These are phyloP conservation scores for Senna tora DNA, from an alignment of 306 rosid genomes.

Conservation along the genomic window DNA sequence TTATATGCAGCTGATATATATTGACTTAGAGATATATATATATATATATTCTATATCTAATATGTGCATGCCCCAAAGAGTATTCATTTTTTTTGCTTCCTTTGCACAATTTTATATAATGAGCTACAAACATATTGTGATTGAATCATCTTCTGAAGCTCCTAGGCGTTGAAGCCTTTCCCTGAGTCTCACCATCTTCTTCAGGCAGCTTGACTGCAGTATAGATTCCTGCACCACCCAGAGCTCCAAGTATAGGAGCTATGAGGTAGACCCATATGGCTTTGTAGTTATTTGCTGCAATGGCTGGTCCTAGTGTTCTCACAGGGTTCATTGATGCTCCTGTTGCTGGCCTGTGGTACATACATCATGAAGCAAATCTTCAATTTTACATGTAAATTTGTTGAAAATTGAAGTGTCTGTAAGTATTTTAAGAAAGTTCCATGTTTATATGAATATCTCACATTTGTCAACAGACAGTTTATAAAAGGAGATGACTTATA, in stretches of 20 bases:
- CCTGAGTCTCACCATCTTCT: slow-evolving; percentile 45
- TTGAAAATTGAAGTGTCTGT: not conserved
- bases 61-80: slow-evolving; percentile 7
- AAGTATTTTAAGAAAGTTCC: too few relatives aligned
- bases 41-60: slow-evolving; percentile 22
- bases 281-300: slow-evolving; percentile 76
- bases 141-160: slow-evolving; percentile 65
- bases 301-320: slow-evolving; percentile 88
- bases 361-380: not conserved
- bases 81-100: not conserved
- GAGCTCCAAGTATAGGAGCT: slow-evolving; percentile 85
- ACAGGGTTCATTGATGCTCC: slow-evolving; percentile 94
- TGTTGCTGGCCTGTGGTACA: slow-evolving; percentile 59
- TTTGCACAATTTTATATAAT: slow-evolving; percentile 12
- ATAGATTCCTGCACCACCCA: slow-evolving; percentile 78
- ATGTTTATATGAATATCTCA: too few relatives aligned
- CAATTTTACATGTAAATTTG: not conserved
- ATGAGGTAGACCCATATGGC: slow-evolving; percentile 87
- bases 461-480: too few relatives aligned
- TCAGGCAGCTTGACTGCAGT: slow-evolving; percentile 75
- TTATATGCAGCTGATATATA: slow-evolving; percentile 14
- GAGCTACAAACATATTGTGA: slow-evolving; percentile 12
- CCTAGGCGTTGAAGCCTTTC: slow-evolving; percentile 46
- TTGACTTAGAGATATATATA: not conserved
- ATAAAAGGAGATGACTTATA: too few relatives aligned